Evolutionary conservation across 331 rosid species (phyloP), one percentile per base, ranked within the genome.

Genomic region (Pyracantha coccinea): DNA sequence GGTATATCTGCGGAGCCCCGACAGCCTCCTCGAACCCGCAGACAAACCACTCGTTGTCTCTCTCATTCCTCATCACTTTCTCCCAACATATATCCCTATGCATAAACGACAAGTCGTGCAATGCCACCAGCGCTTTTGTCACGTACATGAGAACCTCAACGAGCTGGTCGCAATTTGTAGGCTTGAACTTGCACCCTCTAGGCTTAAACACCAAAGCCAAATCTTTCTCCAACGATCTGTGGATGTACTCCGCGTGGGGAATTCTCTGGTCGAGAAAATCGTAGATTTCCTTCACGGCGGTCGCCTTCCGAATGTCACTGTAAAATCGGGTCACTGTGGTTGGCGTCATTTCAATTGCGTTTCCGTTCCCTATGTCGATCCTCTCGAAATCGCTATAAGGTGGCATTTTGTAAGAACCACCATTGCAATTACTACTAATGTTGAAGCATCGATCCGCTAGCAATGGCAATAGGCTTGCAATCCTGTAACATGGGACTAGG

Each of bases 71-170:
- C 89, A 80, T 78, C 52, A 95, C 93, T 7, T 95, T 95, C 45
- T 89, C 97, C 99, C 99, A 95, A 3, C 84, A 61, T 59, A 95
- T 44, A 20, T 87, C 96, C 45, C 99, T 84, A 25, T 95, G 99
- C 99, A 95, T 95, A 77, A 95, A 95, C 25, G 93, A 92, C 76
- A 92, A 61, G 83, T 95, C 99, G 81, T 95, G 99, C 1, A 95
- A 21, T 0, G 97, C 97, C 33, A 95, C 97, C n/a, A 95, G 38
- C 0, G 99, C 92, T 62, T 92, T 95, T 4, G 97, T 95, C 63
- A 95, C 97, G 78, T 69, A 81, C 84, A 87, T 95, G 2, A 95
- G 77, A 0, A 92, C 97, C 66, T 92, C 99, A 4, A 90, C 90
- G 0, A 95, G 72, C 21, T 92, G 85, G 3, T 90, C 93, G 7